Percentiles rank a stretch among this genome's conserved stretches.
These are phyloP conservation scores for Xylariaceae sp. DNA, from an alignment of 2,329 filamentous ascomycete genomes.

Conservation along the genomic window DNA sequence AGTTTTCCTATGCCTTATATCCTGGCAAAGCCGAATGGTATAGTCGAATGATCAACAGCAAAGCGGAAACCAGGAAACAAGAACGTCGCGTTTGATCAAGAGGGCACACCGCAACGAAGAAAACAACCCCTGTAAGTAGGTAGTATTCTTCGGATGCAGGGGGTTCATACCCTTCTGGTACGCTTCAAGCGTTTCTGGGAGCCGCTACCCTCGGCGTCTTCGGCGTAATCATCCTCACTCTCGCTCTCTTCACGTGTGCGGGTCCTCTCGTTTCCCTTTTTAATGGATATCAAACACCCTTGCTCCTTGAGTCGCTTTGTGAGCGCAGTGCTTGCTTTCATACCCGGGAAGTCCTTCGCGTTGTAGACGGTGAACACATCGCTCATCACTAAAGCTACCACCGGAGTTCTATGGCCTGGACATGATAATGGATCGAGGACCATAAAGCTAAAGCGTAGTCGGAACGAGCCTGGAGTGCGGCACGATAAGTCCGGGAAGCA, in stretches of 20 bases:
- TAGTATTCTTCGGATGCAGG: not conserved
- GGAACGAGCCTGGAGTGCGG: conserved; percentile 69
- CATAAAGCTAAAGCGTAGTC: conserved; percentile 68
- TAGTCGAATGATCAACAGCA: conserved; percentile 1
- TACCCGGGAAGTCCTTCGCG: conserved; percentile 80
- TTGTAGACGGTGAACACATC: conserved; percentile 75
- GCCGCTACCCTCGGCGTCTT: conserved; percentile 30
- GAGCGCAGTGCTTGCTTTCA: conserved; percentile 69
- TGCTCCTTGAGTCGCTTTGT: conserved; percentile 72
- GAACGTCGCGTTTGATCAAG: not conserved
- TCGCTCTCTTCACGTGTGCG: conserved; percentile 40
- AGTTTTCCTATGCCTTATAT: conserved; percentile 15
- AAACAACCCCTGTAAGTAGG: not conserved
- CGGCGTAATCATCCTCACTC: conserved; percentile 41
- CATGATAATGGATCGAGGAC: conserved; percentile 60
- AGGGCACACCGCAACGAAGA: not conserved
- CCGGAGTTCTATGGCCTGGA: conserved; percentile 47
- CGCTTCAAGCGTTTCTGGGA: conserved; percentile 24
- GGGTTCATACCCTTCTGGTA: conserved; percentile 24
- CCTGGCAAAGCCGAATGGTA: conserved; percentile 4
- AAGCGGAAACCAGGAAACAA: not conserved
- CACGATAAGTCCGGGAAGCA: conserved; percentile 80
- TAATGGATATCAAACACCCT: conserved; percentile 78
- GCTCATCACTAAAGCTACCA: conserved; percentile 52
- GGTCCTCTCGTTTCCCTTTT: conserved; percentile 72